Conservation (phyloP, 805 yeast species). For the Pichia cephalocereana region DNA sequence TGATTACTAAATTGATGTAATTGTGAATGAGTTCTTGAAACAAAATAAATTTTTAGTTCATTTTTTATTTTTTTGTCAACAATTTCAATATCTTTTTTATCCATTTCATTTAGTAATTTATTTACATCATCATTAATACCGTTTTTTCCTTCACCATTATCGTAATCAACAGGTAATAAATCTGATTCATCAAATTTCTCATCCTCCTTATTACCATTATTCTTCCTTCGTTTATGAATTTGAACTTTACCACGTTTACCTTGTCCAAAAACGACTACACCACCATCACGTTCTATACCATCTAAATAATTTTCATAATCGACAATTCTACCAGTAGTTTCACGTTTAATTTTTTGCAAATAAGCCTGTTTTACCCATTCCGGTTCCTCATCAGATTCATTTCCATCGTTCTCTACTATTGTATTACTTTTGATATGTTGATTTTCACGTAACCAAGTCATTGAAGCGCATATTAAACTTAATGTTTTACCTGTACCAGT, state of each 20-base stretch:
- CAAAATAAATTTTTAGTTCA: constrained; percentile 48
- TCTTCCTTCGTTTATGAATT: constrained; percentile 19
- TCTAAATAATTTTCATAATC: constrained; percentile 36
- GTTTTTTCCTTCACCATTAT: constrained; percentile 5
- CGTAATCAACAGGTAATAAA: constrained; percentile 24
- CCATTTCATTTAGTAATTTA: constrained; percentile 36
- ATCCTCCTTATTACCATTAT: not conserved
- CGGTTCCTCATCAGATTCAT: constrained; percentile 34
- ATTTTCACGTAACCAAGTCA: constrained; percentile 58
- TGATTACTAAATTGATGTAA: constrained; percentile 73
- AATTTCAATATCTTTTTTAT: constrained; percentile 8
- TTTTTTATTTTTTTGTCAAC: constrained; percentile 13
- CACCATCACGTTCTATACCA: constrained; percentile 23
- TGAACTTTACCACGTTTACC: constrained; percentile 14
- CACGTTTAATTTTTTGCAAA: constrained; percentile 25
- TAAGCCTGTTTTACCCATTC: constrained; percentile 29
- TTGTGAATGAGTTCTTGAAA: constrained; percentile 91
- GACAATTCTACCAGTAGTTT: constrained; percentile 20
- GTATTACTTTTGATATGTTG: constrained; percentile 3
- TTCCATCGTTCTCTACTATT: not conserved
- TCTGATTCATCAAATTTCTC: constrained; percentile 3
- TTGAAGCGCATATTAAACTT: constrained; percentile 73
- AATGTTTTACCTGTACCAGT: constrained; percentile 94
- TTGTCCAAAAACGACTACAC: constrained; percentile 13
- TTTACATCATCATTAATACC: constrained; percentile 39